Base-by-base conservation (phyloP, 1,284 basidiomycete genomes). In the Sparassis latifolia region DNA sequence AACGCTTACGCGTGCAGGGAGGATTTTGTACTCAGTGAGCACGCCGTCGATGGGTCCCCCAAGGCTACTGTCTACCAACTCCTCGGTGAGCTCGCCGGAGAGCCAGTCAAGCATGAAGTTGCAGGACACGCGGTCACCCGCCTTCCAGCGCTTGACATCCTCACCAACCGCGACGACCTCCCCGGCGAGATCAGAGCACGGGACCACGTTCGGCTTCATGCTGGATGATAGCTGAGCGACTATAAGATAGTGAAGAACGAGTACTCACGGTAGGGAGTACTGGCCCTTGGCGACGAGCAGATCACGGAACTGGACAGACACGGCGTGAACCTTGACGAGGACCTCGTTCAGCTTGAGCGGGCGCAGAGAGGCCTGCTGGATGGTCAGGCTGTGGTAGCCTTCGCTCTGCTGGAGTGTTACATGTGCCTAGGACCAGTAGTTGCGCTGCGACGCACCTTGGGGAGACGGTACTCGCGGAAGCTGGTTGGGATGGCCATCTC, bases 101-200 rank as follows among this genome's bases (percentile, higher is more conserved):
- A 20, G 20, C 20, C 20, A 20, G 20, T 20, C 20, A 20, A 20
- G 20, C 20, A 20, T 20, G 20, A 20, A 20, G 20, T 20, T 20
- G 20, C 20, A 20, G 20, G 20, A 20, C 20, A 20, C 20, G 20
- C 20, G 20, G 20, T 20, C 20, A 20, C 81, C 80, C 1, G 60
- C 51, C 55, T 73, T 43, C 55, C 55, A 57, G 39, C 49, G 49
- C 33, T 63, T 72, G n/a, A 81, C 79, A 9, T 71, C 72, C 35
- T 66, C 62, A 2, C 83, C 82, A n/a, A 82, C 60, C 2, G 72
- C 69, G 33, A 81, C 64, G 44, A 86, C 68, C 57, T 82, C 78
- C 5, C 84, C 82, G 12, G 82, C 80, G 53, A 76, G 72, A 56
- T 86, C 83, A 3, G 81, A 84, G 60, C 73, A 69, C 1, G 82